phyloP scores from a whole-genome alignment of 1,284 basidiomycete species.

The Coriolopsis trogii region DNA sequence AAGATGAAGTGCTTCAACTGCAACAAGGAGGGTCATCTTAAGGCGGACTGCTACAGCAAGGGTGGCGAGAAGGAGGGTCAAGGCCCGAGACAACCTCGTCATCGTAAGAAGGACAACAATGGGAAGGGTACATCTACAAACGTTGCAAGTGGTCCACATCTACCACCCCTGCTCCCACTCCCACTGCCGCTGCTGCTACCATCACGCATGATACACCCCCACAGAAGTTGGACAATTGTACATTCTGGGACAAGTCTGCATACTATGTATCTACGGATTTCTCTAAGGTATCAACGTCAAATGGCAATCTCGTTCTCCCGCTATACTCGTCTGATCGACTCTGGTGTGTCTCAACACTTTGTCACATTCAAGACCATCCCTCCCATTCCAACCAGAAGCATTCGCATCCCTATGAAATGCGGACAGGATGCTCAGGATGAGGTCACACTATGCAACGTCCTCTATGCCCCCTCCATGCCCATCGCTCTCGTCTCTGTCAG shows the following conservation, averaged over 20 bases:
- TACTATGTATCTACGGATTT: constrained; percentile 11
- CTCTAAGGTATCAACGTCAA: constrained; percentile 5
- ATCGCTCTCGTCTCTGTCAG: constrained; percentile 38
- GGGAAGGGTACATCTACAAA: constrained; percentile 2
- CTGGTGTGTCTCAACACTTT: background rate
- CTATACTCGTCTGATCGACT: constrained; percentile 9
- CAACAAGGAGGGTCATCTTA: constrained; percentile 17
- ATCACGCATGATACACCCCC: background rate
- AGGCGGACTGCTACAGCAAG: constrained; percentile 21
- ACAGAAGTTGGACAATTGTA: background rate
- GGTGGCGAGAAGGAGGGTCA: constrained; percentile 25
- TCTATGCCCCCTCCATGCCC: constrained; percentile 37
- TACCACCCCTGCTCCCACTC: background rate
- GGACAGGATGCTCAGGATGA: constrained; percentile 1
- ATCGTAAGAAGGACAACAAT: constrained; percentile 16
- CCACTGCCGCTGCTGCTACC: background rate
- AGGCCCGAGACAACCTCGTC: too few species aligned
- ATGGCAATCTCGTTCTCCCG: background rate
- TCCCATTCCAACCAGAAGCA: background rate
- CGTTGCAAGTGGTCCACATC: background rate
- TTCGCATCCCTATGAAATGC: constrained; percentile 1
- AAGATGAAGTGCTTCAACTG: constrained; percentile 23
- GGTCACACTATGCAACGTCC: constrained; percentile 32
- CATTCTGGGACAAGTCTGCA: constrained; percentile 13
- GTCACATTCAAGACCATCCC: background rate